Evolutionary conservation across 139 green algal species (phyloP), one percentile per base, ranked within the genome.

Genomic region (Chloropicon primus): DNA sequence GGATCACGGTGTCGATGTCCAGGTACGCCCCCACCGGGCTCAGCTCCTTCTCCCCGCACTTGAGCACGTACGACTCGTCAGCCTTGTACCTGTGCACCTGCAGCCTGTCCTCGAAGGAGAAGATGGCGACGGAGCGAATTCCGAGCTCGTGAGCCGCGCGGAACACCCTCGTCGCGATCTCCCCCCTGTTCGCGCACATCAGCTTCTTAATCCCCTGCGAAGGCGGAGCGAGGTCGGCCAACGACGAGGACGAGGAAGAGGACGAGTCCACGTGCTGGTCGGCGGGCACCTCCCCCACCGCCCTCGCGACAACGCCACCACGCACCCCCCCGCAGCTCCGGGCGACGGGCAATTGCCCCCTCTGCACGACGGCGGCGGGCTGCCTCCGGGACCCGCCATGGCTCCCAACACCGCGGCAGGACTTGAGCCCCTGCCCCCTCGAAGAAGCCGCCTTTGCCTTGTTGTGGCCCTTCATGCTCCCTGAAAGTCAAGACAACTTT

Each of bases 111-210:
- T 88, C 90, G 24, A 84, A 82, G 24, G 78, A 89, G 89, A 97
- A 98, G 21, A 98, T 86, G 25, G 94, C 94, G 21, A 98, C 90
- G 73, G 89, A 92, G 1, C 82, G 79, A 1, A 94, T 82, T 26
- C 94, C 94, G 25, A 98, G 83, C 85, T 98, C 94, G 5, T 89
- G 90, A 27, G 89, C 91, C 2, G 94, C 95, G 0, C 94, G 86
- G 83, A 97, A 96, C 21, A 97, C 86, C 54, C 94, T 90, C n/a
- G 98, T 90, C 5, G 94, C 94, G 71, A 99, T 99, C 81, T 99
- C 94, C 21, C 94, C 94, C 25, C 94, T 81, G 81, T 99, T 99
- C 22, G 93, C 93, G 28, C 85, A 89, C 74, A 98, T 77, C 23
- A 99, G 90, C 77, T 96, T 94, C 2, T 84, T 88, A 79, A 97